A percentile compares a stretch with the other conserved stretches of the same genome.
Conservation (phyloP, 192 early-diverging fungal species). For the Lunasporangiospora selenospora region DNA sequence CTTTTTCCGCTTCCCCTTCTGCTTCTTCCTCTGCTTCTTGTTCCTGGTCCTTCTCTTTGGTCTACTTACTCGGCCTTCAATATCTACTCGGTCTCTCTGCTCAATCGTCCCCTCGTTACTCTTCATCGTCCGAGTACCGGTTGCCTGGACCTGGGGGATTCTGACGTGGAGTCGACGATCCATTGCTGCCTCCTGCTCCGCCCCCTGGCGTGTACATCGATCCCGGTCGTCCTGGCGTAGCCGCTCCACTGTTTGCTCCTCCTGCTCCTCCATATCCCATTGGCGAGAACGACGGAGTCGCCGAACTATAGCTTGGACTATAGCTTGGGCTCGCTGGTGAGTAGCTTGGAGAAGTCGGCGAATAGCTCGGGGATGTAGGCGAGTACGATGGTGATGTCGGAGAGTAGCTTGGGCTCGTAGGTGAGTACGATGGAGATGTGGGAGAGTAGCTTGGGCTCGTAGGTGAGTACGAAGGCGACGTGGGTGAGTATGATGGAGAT, state of each 20-base stretch:
- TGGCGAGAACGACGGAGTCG: conserved; percentile 62
- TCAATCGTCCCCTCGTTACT: conserved; percentile 4
- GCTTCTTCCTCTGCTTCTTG: too few relatives aligned
- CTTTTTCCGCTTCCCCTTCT: too few relatives aligned
- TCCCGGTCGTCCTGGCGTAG: conserved; percentile 35
- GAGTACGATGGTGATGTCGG: conserved; percentile 80
- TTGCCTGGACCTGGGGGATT: conserved; percentile 9
- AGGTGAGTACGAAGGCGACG: conserved; percentile 73
- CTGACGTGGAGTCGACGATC: conserved; percentile 8
- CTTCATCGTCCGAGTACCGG: conserved; percentile 43
- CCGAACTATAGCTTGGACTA: conserved; percentile 51
- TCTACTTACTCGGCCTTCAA: too few relatives aligned
- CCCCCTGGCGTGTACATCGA: conserved; percentile 22
- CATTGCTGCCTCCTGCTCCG: conserved; percentile 7
- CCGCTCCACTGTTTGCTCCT: conserved; percentile 19
- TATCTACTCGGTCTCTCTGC: too few relatives aligned
- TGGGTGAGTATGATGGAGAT: conserved; percentile 69
- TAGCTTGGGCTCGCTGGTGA: conserved; percentile 71
- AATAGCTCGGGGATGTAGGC: conserved; percentile 67
- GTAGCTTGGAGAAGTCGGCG: conserved; percentile 71
- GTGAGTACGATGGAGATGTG: conserved; percentile 77
- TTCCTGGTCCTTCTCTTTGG: too few relatives aligned
- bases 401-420: conserved; percentile 69
- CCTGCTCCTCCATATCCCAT: conserved; percentile 49
- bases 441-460: conserved; percentile 79